Base-by-base conservation (phyloP, 768 basidiomycete genomes). In the Leccinellum albellum region DNA sequence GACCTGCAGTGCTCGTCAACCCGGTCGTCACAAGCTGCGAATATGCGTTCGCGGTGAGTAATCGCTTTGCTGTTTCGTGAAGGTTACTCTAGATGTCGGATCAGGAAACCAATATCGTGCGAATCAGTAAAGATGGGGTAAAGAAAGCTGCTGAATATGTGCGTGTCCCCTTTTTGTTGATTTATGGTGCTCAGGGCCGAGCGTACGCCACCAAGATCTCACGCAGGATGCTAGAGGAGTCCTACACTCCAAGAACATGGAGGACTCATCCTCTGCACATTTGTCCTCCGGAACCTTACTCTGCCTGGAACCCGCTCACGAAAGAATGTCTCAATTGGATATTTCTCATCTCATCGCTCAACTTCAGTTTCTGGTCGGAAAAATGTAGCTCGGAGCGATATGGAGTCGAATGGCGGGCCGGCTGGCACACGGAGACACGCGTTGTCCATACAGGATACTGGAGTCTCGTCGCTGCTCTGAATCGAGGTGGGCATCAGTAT, bases 321-420 rank as follows among this genome's bases (percentile, higher is more conserved):
- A 81, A 75, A 66, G 72, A 76, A 42, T 81, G 79, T 48, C 75
- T 94, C 28, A 76, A 94, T 73, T 95, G 92, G 92, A 87, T 95
- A 57, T 94, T 95, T 72, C 81, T 91, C 58, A 86, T 95, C 42
- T 93, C 88, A 3, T 81, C 86, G 15, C 80, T 92, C 51, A 96
- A 93, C 71, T 96, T 91, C 71, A 89, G 82, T 64, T 96, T 91
- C 71, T 95, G 94, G 94, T 92, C 88, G 1, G 84, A 87, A 66
- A 78, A 72, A 42, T 82, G 83, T 0, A 70, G 62, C 6, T 62
- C 75, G 4, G 84, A 81, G 32, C 79, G 90, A 26, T 96, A 85
- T 66, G 90, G 88, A 21, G 85, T 95, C 3, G 79, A 86, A 63
- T 94, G 92, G 91, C 78, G 83, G 52, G 71, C 78, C 8, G 82